Percentiles rank a stretch among this genome's conserved stretches.
Conservation (phyloP, 1,284 basidiomycete species). For the Ustilago curta region DNA sequence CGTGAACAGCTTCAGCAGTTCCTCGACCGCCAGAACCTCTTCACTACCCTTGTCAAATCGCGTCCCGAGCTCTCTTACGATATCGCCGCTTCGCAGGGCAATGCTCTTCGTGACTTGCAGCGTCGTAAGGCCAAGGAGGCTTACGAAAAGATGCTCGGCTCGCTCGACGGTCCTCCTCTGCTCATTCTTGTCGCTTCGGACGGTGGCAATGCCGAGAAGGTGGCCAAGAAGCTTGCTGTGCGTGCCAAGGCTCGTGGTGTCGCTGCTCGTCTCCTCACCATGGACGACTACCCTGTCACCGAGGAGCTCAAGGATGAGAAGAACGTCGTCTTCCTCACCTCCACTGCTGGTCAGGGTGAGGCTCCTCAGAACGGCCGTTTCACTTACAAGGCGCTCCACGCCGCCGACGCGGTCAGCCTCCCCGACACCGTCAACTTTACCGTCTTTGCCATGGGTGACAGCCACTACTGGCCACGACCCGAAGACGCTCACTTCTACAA, state of each 20-base stretch:
- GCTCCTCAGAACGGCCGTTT: slow-evolving; percentile 94
- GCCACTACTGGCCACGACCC: slow-evolving; percentile 97
- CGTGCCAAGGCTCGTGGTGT: slow-evolving; percentile 88
- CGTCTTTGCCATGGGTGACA: slow-evolving; percentile 97
- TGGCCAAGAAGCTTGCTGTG: slow-evolving; percentile 86
- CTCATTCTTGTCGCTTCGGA: slow-evolving; percentile 92
- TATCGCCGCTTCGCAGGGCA: slow-evolving; percentile 85
- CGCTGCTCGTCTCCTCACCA: slow-evolving; percentile 72
- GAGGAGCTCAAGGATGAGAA: slow-evolving; percentile 74
- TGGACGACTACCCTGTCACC: slow-evolving; percentile 81
- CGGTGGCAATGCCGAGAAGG: slow-evolving; percentile 93
- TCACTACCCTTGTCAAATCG: slow-evolving; percentile 85
- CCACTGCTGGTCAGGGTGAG: slow-evolving; percentile 98
- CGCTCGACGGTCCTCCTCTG: slow-evolving; percentile 89
- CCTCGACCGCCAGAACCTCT: slow-evolving; percentile 94
- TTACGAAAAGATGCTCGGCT: slow-evolving; percentile 85
- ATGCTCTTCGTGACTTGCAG: slow-evolving; percentile 84
- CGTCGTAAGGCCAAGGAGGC: slow-evolving; percentile 85
- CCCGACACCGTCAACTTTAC: slow-evolving; percentile 69
- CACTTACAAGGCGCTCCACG: slow-evolving; percentile 82
- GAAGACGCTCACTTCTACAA: slow-evolving; percentile 99
- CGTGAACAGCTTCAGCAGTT: slow-evolving; percentile 95
- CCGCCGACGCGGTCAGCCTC: slow-evolving; percentile 68
- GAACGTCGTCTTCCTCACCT: slow-evolving; percentile 88
- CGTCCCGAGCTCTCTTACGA: slow-evolving; percentile 85